Evolutionary conservation across 306 rosid species (phyloP).

Genomic region (Quercus ilex): DNA sequence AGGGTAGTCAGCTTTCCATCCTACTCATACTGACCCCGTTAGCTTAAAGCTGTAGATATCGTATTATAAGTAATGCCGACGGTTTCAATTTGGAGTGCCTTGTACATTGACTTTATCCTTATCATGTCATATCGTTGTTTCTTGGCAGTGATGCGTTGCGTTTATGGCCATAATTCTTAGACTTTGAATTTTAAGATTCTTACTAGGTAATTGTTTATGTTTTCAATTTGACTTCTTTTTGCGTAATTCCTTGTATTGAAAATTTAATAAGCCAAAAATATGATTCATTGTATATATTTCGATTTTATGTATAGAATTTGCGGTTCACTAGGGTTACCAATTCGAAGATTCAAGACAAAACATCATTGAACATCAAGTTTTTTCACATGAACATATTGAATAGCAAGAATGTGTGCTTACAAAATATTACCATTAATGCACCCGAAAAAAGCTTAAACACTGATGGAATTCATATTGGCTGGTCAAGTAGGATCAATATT

Average conservation of each 20-base stretch:
- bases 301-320: neutral
- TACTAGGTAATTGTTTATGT: too few relatives aligned
- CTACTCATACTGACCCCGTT: too few relatives aligned
- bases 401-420: constrained; percentile 9
- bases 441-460: constrained; percentile 18
- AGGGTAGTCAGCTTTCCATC: too few relatives aligned
- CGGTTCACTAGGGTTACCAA: neutral
- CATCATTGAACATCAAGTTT: constrained; percentile 12
- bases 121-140: too few relatives aligned
- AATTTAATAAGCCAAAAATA: neutral
- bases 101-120: too few relatives aligned
- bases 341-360: neutral
- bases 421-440: constrained; percentile 11
- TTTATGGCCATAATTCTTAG: too few relatives aligned
- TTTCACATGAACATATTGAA: constrained; percentile 11
- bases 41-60: too few relatives aligned
- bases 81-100: too few relatives aligned
- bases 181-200: too few relatives aligned
- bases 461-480: constrained; percentile 28
- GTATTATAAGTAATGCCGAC: too few relatives aligned
- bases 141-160: too few relatives aligned
- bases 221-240: neutral
- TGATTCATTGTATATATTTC: neutral
- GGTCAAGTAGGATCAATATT: constrained; percentile 6
- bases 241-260: neutral